Base-by-base conservation (phyloP, 139 green algal species). In the Edaphochlamys debaryana region DNA sequence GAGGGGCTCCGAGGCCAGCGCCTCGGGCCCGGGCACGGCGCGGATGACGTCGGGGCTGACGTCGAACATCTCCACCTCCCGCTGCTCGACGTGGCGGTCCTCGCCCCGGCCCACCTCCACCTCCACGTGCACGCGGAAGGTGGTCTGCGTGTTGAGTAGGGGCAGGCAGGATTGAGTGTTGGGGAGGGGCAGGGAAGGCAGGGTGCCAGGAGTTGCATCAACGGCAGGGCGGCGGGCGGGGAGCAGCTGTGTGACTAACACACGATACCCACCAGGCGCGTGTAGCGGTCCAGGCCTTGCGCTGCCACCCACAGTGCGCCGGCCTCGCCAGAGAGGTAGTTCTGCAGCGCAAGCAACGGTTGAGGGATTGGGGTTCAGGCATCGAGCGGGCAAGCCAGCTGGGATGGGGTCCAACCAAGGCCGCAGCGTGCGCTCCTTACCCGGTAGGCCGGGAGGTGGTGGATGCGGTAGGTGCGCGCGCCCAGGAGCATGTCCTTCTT, bases 381-480 rank as follows among this genome's bases (percentile, higher is more conserved):
- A n/a, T n/a, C n/a, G n/a, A n/a, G n/a, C n/a, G n/a, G n/a, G n/a
- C n/a, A n/a, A 54, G 48, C 48, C 48, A 54, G 11, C 15, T 54
- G 48, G 11, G 48, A 11, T 54, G 48, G 48, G 11, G 48, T 15
- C 15, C 11, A 54, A 11, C 48, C 48, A 23, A 15, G 11, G 11
- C 48, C 48, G 48, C 15, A 23, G 48, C 48, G 48, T 54, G 48
- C 48, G 11, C 11, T 54, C 11, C 11, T 54, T 54, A 63, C 56
- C 56, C 25, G 40, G 66, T 88, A 88, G 25, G 52, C 48, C 2
- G 76, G 60, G 30, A 86, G 86, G 64, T 87, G 86, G 27, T 68
- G 76, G 50, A 90, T 38, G 50, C 81, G 76, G 70, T 90, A 90
- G 22, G 86, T 90, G 37, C 69, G 69, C 20, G 76, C 73, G 20